Evolutionary conservation across 2,329 filamentous ascomycete species (phyloP).

Genomic region (Aspergillus eucalypticola): DNA sequence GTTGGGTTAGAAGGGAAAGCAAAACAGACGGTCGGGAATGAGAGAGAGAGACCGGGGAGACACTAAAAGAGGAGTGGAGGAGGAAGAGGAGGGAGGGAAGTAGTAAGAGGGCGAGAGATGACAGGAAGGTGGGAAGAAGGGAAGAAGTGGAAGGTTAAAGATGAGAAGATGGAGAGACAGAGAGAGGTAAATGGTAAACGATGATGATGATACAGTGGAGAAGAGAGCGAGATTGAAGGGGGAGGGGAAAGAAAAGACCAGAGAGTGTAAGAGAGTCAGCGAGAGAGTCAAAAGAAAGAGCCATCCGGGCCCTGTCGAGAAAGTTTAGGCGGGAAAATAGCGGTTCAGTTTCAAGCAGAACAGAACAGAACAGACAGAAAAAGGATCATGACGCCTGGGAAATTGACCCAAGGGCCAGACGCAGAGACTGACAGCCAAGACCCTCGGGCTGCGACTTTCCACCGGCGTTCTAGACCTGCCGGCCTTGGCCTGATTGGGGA

Average conservation of each 20-base stretch:
- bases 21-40: slow-evolving; percentile 1
- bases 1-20: not conserved
- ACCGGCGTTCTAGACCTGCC: slow-evolving; percentile 24
- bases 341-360: slow-evolving; percentile 5
- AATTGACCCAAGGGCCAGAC: slow-evolving; percentile 19
- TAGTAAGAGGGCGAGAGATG: slow-evolving; percentile 13
- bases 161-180: slow-evolving; percentile 11
- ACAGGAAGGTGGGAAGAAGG: slow-evolving; percentile 12
- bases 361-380: slow-evolving; percentile 4
- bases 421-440: slow-evolving; percentile 15
- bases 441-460: slow-evolving; percentile 22
- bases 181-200: not conserved
- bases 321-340: slow-evolving; percentile 17
- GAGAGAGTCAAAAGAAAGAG: slow-evolving; percentile 17
- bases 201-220: slow-evolving; percentile 24
- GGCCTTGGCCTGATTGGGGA: slow-evolving; percentile 22
- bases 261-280: too few species aligned
- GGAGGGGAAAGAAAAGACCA: not conserved
- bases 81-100: slow-evolving; percentile 16
- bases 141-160: slow-evolving; percentile 13
- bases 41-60: not conserved
- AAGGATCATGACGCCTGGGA: slow-evolving; percentile 23
- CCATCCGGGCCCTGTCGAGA: slow-evolving; percentile 11
- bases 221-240: slow-evolving; percentile 20
- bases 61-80: slow-evolving; percentile 7